Evolutionary conservation across 805 yeast species (phyloP), one percentile per base, ranked within the genome.

Genomic region (Maudiozyma pseudohumilis): DNA sequence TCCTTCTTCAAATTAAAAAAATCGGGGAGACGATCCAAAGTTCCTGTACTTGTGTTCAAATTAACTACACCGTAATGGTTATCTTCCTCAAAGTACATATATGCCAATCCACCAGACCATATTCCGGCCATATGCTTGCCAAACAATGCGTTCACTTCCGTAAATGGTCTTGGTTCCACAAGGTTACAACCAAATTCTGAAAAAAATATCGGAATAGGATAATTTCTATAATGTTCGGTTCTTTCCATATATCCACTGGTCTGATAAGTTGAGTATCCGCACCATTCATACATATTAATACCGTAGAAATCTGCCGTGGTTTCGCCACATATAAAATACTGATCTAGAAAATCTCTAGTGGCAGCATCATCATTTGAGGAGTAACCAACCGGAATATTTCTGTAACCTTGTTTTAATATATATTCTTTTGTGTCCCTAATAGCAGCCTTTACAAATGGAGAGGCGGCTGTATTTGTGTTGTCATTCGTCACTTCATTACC

Each of bases 401-500:
- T 77, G 63, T 84, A 84, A 10, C 40, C 38, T 22, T 69, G 66
- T 39, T 65, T 69, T 38, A 66, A 61, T 49, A 92, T 83, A 64
- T 92, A 87, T 13, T 69, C 53, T 64, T 84, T 88, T 55, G 74
- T 72, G 59, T 89, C 98, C 63, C 98, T 80, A 44, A 92, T 72
- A 13, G 97, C 95, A 22, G 97, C 96, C 70, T 89, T 92, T 40
- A 92, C 95, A 61, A 78, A 89, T 2, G 96, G 86, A 21, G 96
- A 87, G 23, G 96, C 84, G 49, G 77, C 80, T 11, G 96, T 83
- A 62, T 85, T 88, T 34, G 86, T 65, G 31, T 63, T 64, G 55
- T 84, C 86, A 62, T 88, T 89, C 42, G 89, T 76, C 38, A 92
- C 97, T 70, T 89, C 98, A 63, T 92, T 92, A 44, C 97, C 98